Evolutionary conservation across 2,329 filamentous ascomycete genomes (phyloP), one percentile per base, ranked within the genome.

Genomic region (Xylariaceae sp.): DNA sequence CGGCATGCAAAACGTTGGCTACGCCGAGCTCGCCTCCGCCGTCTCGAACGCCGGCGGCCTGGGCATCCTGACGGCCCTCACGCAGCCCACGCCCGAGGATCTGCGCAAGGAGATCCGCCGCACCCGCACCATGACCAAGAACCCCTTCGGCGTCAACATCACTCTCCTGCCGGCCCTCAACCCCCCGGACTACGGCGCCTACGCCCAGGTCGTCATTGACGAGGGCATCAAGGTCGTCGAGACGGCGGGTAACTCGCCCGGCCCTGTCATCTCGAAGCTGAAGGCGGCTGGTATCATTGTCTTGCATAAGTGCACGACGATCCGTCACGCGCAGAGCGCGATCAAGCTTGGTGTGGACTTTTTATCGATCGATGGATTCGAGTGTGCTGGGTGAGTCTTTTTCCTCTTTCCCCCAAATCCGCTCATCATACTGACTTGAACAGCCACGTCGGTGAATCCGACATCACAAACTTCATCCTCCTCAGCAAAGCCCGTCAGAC

Each of bases 271-370:
- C 74, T 81, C 84, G 72, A 85, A 91, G 79, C 82, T 99, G 57
- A 99, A 97, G 78, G 83, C 83, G 62, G 89, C 87, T 4, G 86
- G 85, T 58, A 83, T 84, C 69, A 93, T 83, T 58, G 86, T 99
- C 68, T 79, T 99, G 58, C 94, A 99, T 83, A 99, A 99, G 79
- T 97, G 94, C 80, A 99, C 94, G 7, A 95, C 91, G 4, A 96
- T 99, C 76, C 82, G 92, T 57, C 94, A 99, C 73, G 94, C 94
- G 17, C 85, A 91, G 74, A 92, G 88, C 65, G 94, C 94, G 53
- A 83, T 96, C 60, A 96, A 96, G 76, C 86, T 97, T 45, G 94
- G 94, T 64, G 94, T 97, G 3, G 94, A 99, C 75, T 97, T 99
- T 76, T 78, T 99, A 59, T 92, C 88, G 66, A 97, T 99, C 68